Evolutionary conservation across 768 basidiomycete species (phyloP), one percentile per base, ranked within the genome.

Genomic region (Amanita subjunquillea): DNA sequence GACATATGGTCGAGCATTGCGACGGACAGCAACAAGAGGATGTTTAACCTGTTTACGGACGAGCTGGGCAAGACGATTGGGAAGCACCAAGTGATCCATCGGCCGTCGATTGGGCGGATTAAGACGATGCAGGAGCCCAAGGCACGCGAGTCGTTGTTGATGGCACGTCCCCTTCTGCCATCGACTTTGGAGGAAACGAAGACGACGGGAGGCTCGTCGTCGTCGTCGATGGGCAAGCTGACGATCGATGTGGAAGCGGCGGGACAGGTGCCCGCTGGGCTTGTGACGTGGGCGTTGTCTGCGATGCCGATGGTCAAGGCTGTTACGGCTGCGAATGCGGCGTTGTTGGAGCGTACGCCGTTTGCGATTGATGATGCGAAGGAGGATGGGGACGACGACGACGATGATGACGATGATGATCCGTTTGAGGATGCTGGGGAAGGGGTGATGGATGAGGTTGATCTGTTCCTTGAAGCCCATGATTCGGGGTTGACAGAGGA

Each of bases 281-380:
- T 73, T 1, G 70, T 71, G 47, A 70, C 63, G 39, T 71, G 67
- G 12, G 65, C 65, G 25, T 71, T 78, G 41, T 77, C 80, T 23
- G 77, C 83, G 20, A 72, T 82, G 63, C 77, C 84, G 5, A 77
- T 87, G 71, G 72, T 90, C 45, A 75, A 85, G 59, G 85, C 83
- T n/a, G n/a, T n/a, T n/a, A n/a, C n/a, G n/a, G n/a, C n/a, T n/a
- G n/a, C n/a, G n/a, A n/a, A n/a, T n/a, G 85, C 85, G 30, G 88
- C 89, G 29, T 73, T 91, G 43, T 85, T 94, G 85, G 89, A 95
- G 64, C 75, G 95, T 40, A 92, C 91, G 23, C 85, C 87, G 57
- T 99, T 99, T 64, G 91, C 91, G n/a, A 96, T 98, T 55, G 96
- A 99, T 62, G 91, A 93, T 66, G 90, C 85, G 3, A 85, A 83